These are phyloP conservation scores for Solanum hybrid DNA, from an alignment of 305 asterid genomes.

Conservation along the genomic window DNA sequence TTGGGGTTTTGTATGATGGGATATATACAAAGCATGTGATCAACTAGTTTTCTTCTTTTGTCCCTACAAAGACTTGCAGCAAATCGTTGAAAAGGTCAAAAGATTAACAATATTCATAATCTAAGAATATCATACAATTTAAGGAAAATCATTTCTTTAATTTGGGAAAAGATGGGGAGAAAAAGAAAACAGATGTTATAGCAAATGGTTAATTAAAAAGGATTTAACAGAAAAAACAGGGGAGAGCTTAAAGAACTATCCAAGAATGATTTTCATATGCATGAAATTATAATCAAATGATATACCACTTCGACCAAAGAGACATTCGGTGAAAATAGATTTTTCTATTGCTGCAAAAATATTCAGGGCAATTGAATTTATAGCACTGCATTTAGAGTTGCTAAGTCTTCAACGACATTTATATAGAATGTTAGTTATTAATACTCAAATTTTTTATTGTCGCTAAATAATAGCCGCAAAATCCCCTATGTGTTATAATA, in stretches of 20 bases:
- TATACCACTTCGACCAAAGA: not conserved
- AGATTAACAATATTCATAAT: not conserved
- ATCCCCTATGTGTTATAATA: too few relatives aligned
- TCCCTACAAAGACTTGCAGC: not conserved
- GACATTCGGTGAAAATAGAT: not conserved
- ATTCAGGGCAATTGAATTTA: not conserved
- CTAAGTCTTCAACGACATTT: not conserved
- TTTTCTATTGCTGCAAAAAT: not conserved
- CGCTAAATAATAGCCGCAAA: too few relatives aligned
- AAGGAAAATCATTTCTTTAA: not conserved
- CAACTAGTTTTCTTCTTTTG: conserved; percentile 1
- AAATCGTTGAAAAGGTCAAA: not conserved
- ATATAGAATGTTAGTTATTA: too few relatives aligned
- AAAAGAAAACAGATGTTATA: not conserved
- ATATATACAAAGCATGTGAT: not conserved
- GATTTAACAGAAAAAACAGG: not conserved
- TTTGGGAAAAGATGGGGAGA: not conserved
- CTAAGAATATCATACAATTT: not conserved
- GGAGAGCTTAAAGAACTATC: not conserved
- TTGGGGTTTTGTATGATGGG: not conserved
- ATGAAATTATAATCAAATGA: not conserved
- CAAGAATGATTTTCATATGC: not conserved
- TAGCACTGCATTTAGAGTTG: not conserved
- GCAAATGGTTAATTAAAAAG: not conserved
- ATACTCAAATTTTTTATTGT: too few relatives aligned